Percentiles rank a stretch among this genome's conserved stretches.
Conservation (phyloP, 2,329 filamentous ascomycete genomes). For the Knufia fluminis region DNA sequence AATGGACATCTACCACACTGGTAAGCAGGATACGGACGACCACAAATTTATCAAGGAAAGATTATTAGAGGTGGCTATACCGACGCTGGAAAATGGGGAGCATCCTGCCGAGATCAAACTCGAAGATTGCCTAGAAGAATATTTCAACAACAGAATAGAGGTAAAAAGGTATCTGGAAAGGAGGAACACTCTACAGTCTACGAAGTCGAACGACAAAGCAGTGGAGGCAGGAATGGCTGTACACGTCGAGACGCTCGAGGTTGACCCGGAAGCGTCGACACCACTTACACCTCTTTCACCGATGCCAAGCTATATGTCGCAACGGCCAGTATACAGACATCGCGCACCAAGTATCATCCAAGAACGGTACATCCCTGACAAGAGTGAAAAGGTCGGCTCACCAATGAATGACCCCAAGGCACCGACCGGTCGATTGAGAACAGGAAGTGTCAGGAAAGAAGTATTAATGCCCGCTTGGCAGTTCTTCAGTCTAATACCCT, state of each 20-base stretch:
- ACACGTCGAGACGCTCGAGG: constrained; percentile 37
- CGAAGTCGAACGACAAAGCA: constrained; percentile 27
- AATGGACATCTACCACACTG: constrained; percentile 89
- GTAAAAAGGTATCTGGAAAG: constrained; percentile 67
- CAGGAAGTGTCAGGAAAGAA: constrained; percentile 55
- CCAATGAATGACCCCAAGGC: constrained; percentile 26
- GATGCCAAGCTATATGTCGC: constrained; percentile 25
- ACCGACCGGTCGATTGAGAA: constrained; percentile 24
- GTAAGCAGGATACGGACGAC: constrained; percentile 76
- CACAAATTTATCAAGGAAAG: constrained; percentile 93
- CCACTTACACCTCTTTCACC: constrained; percentile 28
- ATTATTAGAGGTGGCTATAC: constrained; percentile 83
- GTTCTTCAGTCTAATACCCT: constrained; percentile 86
- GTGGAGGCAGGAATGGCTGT: constrained; percentile 27
- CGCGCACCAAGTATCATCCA: constrained; percentile 36
- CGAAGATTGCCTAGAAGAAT: constrained; percentile 85
- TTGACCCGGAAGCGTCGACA: constrained; percentile 25
- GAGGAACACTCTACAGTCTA: constrained; percentile 47
- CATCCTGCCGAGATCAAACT: constrained; percentile 65
- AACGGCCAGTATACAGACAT: constrained; percentile 18
- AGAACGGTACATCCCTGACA: constrained; percentile 34
- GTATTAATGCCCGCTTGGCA: constrained; percentile 96
- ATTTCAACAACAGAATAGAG: constrained; percentile 90
- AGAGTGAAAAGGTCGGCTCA: constrained; percentile 34
- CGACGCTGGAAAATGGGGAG: constrained; percentile 48